These are phyloP conservation scores for Tulasnella calospora DNA, from an alignment of 768 basidiomycete genomes.

Conservation along the genomic window DNA sequence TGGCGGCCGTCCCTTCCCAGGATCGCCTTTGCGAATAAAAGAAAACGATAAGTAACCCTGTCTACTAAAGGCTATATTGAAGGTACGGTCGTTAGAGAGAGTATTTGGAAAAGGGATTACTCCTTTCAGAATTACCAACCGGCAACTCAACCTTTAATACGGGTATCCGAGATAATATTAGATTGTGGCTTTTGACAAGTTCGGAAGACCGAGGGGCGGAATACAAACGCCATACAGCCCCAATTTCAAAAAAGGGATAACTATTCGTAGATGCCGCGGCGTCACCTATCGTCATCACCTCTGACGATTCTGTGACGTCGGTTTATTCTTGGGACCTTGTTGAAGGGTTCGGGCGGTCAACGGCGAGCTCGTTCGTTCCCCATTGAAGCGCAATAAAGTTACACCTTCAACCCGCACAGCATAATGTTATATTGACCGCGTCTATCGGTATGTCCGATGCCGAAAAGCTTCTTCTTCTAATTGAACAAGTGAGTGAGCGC, in stretches of 20 bases:
- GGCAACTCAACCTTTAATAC: neutral
- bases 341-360: no score
- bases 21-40: neutral
- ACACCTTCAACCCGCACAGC: neutral
- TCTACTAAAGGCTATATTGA: neutral
- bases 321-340: no score
- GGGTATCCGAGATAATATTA: neutral
- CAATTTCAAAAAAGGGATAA: neutral
- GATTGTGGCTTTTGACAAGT: neutral
- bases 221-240: neutral
- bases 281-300: no score
- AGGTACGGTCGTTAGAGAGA: neutral
- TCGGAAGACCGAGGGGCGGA: neutral
- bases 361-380: no score
- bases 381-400: neutral
- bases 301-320: no score
- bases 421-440: neutral
- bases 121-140: neutral
- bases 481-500: neutral
- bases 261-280: neutral
- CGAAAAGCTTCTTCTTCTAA: neutral
- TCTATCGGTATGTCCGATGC: neutral
- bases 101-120: neutral
- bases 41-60: neutral
- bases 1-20: neutral